Evolutionary conservation across 108 stramenopile species (phyloP).

Genomic region (Nitzschia inconspicua): DNA sequence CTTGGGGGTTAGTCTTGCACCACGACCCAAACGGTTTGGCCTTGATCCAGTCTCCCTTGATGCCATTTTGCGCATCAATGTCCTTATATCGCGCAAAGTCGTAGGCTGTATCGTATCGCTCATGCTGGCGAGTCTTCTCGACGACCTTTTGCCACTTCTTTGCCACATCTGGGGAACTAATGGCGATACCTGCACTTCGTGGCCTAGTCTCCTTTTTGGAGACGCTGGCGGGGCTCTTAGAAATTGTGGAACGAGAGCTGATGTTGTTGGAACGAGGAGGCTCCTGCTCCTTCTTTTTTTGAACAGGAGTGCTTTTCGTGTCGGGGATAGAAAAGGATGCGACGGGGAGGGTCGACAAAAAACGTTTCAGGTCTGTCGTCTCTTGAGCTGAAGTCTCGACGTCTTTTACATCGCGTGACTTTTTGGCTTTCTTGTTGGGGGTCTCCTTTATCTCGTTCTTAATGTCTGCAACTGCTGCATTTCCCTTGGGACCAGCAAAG

Average conservation of each 20-base stretch:
- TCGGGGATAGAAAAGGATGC: conserved; percentile 66
- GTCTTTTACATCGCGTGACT: conserved; percentile 1
- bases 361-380: conserved; percentile 39
- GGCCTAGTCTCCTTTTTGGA: background rate
- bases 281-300: conserved; percentile 4
- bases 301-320: background rate
- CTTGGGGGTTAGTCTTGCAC: conserved; percentile 80
- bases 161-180: conserved; percentile 55
- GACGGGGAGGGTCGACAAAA: conserved; percentile 57
- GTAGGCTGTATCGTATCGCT: conserved; percentile 45
- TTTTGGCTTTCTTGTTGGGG: conserved; percentile 10
- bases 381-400: conserved; percentile 1
- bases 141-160: conserved; percentile 65
- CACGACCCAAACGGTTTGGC: conserved; percentile 70
- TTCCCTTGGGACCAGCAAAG: background rate
- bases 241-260: too few relatives aligned
- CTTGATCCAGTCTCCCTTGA: conserved; percentile 58
- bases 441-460: conserved; percentile 23
- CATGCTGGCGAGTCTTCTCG: conserved; percentile 47
- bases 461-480: conserved; percentile 29
- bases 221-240: background rate
- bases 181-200: conserved; percentile 29
- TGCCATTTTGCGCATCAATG: conserved; percentile 26
- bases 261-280: too few relatives aligned
- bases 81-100: conserved; percentile 53